Conservation (phyloP, 257 asterid species). For the Nicotiana tabacum region DNA sequence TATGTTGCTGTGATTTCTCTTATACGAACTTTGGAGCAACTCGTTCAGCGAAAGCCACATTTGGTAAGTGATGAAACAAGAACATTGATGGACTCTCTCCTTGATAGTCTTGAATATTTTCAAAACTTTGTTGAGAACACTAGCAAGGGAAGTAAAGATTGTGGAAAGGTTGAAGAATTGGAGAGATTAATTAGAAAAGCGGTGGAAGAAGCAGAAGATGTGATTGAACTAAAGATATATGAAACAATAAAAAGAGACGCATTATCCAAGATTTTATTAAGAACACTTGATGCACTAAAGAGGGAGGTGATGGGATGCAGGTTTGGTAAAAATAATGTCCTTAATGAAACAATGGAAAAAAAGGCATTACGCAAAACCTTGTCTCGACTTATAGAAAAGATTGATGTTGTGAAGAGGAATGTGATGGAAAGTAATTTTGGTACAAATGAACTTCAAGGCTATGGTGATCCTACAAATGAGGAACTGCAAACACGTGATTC, state of each 20-base stretch:
- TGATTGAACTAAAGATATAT: background rate
- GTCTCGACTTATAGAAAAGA: background rate
- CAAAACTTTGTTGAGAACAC: background rate
- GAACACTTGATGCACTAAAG: too few relatives aligned
- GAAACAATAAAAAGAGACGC: background rate
- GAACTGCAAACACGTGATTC: background rate
- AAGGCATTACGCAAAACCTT: background rate
- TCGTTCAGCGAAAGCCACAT: background rate
- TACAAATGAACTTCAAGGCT: background rate
- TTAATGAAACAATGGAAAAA: background rate
- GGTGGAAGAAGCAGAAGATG: background rate
- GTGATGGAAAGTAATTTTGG: background rate
- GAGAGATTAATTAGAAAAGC: background rate
- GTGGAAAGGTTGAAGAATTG: background rate
- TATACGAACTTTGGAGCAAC: background rate
- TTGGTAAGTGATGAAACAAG: background rate
- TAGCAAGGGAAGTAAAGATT: background rate
- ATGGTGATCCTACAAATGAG: background rate
- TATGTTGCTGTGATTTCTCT: background rate
- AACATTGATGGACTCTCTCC: background rate
- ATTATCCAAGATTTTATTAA: too few relatives aligned
- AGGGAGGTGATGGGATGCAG: too few relatives aligned
- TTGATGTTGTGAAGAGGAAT: background rate
- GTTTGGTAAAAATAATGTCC: background rate
- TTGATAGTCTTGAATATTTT: background rate